Evolutionary conservation across 2,329 filamentous ascomycete genomes (phyloP).

Genomic region (Talaromyces rugulosus): DNA sequence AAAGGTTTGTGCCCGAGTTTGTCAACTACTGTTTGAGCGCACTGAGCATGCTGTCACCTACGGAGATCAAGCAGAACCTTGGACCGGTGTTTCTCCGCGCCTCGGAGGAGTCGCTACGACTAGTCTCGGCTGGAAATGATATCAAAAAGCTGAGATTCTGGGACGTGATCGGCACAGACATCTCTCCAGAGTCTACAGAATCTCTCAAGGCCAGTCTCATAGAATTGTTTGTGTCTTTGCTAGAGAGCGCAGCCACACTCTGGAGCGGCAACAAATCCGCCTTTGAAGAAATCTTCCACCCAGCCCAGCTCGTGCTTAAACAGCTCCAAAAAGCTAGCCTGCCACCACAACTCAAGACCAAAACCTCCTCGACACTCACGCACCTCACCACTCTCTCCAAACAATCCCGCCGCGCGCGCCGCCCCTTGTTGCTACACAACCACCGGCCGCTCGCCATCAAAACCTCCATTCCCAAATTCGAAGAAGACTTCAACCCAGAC

Average conservation of each 20-base stretch:
- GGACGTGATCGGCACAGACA: conserved; percentile 47
- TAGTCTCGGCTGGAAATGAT: conserved; percentile 31
- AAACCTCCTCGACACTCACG: conserved; percentile 26
- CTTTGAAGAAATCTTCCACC: conserved; percentile 74
- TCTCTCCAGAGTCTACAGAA: conserved; percentile 25
- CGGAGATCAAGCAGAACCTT: conserved; percentile 42
- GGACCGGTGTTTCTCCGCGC: conserved; percentile 61
- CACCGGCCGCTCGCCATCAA: conserved; percentile 87
- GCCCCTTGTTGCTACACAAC: conserved; percentile 81
- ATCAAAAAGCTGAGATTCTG: conserved; percentile 55
- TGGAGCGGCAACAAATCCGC: conserved; percentile 66
- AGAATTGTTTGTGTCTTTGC: conserved; percentile 59
- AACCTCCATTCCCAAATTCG: conserved; percentile 86
- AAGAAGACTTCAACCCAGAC: conserved; percentile 88
- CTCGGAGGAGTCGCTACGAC: conserved; percentile 49
- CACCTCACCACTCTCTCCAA: conserved; percentile 45
- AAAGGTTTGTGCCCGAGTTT: conserved; percentile 84
- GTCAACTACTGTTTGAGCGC: conserved; percentile 77
- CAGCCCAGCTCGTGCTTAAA: conserved; percentile 52
- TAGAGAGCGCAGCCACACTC: conserved; percentile 64
- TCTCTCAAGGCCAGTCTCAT: conserved; percentile 58
- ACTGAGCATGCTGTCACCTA: conserved; percentile 62
- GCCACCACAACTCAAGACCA: conserved; percentile 15
- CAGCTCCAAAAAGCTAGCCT: conserved; percentile 12
- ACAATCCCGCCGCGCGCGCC: conserved; percentile 62